A percentile compares a stretch with the other conserved stretches of the same genome.
Evolutionary conservation across 2,329 filamentous ascomycete species (phyloP).

Genomic region (Calonectria pauciramosa): DNA sequence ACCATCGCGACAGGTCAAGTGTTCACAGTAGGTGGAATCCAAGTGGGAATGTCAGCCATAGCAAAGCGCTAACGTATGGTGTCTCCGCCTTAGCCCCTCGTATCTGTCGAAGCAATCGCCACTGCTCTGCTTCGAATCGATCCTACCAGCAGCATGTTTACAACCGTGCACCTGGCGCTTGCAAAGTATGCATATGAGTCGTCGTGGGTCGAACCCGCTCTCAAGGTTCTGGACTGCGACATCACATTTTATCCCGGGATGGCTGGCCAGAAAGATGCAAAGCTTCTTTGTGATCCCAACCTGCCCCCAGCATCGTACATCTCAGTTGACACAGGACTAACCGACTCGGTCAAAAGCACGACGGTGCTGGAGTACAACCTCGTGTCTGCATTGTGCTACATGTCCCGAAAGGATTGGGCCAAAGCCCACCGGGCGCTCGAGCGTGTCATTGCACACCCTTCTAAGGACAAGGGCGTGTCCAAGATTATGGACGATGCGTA

Average conservation of each 20-base stretch:
- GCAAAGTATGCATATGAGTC: conserved; percentile 71
- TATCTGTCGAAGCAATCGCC: conserved; percentile 61
- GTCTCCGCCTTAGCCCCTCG: conserved; percentile 54
- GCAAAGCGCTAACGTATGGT: conserved; percentile 19
- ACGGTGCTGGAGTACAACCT: conserved; percentile 78
- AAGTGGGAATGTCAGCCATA: not conserved
- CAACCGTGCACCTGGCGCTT: conserved; percentile 71
- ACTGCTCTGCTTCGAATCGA: conserved; percentile 75
- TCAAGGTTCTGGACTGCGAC: conserved; percentile 74
- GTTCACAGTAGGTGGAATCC: conserved; percentile 55
- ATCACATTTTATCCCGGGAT: conserved; percentile 75
- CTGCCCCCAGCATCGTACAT: conserved; percentile 70
- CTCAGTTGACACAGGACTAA: conserved; percentile 69
- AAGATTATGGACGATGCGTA: conserved; percentile 90
- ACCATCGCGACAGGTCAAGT: conserved; percentile 54
- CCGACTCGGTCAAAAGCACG: conserved; percentile 63
- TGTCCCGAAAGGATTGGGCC: conserved; percentile 71
- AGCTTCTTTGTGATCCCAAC: conserved; percentile 60
- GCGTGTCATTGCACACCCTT: conserved; percentile 76
- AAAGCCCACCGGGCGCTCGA: conserved; percentile 74
- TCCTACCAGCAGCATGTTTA: conserved; percentile 75
- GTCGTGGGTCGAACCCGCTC: conserved; percentile 65
- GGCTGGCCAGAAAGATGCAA: conserved; percentile 51
- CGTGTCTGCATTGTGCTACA: conserved; percentile 74
- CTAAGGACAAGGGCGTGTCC: conserved; percentile 73